Evolutionary conservation across 2,329 filamentous ascomycete species (phyloP).

Genomic region (Talaromyces piceae): DNA sequence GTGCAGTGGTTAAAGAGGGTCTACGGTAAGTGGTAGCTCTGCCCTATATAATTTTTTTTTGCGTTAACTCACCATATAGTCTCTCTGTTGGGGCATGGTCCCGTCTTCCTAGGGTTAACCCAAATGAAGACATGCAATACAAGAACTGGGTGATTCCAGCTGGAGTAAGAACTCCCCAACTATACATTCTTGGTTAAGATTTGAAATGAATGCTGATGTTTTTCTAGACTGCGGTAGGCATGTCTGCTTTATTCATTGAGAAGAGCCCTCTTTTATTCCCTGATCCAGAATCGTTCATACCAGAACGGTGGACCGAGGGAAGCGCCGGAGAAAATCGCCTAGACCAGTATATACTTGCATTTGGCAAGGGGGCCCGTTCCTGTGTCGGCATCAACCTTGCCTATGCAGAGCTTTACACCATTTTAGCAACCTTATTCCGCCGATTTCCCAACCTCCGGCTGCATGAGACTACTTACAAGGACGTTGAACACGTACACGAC

Average conservation of each 20-base stretch:
- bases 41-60: constrained; percentile 6
- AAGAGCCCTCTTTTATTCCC: constrained; percentile 15
- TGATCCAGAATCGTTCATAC: constrained; percentile 18
- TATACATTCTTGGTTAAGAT: background rate
- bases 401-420: constrained; percentile 18
- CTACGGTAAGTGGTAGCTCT: constrained; percentile 13
- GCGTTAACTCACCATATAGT: constrained; percentile 18
- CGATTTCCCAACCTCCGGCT: constrained; percentile 12
- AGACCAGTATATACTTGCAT: constrained; percentile 12
- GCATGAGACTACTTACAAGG: constrained; percentile 12
- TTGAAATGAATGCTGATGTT: background rate
- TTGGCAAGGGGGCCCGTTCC: constrained; percentile 16
- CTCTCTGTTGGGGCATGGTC: constrained; percentile 8
- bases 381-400: constrained; percentile 24
- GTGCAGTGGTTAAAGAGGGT: constrained; percentile 21
- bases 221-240: constrained; percentile 7
- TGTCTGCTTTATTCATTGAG: constrained; percentile 11
- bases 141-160: constrained; percentile 18
- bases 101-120: constrained; percentile 11
- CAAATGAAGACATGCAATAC: constrained; percentile 15
- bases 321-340: constrained; percentile 9
- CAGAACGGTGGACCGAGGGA: constrained; percentile 21
- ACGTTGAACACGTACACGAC: constrained; percentile 16
- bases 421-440: constrained; percentile 13
- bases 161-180: constrained; percentile 3